Evolutionary conservation across 2,329 filamentous ascomycete species (phyloP).

Genomic region (Apiospora marii): DNA sequence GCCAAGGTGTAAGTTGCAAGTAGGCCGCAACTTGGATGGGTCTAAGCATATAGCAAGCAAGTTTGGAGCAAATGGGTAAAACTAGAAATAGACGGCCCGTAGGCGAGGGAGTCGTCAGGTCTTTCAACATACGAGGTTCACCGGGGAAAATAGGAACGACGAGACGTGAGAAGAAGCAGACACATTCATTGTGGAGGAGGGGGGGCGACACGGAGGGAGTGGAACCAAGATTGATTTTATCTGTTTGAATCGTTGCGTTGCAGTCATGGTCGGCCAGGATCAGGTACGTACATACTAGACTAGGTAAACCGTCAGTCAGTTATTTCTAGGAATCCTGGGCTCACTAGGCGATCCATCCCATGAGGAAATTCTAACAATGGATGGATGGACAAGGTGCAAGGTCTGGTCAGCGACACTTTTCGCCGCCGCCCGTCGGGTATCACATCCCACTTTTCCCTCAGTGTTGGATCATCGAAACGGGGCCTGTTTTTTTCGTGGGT

Average conservation of each 20-base stretch:
- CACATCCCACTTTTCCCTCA: constrained; percentile 3
- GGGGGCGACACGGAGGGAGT: constrained; percentile 10
- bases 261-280: neutral
- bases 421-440: constrained; percentile 9
- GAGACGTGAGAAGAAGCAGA: constrained; percentile 1
- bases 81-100: neutral
- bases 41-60: neutral
- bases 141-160: constrained; percentile 20
- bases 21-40: constrained; percentile 2
- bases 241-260: constrained; percentile 12
- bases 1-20: constrained; percentile 11
- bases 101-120: constrained; percentile 14
- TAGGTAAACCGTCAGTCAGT: constrained; percentile 3
- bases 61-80: neutral
- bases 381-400: neutral
- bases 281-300: neutral
- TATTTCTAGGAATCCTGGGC: neutral
- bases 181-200: constrained; percentile 20
- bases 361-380: constrained; percentile 4
- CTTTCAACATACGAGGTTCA: constrained; percentile 19
- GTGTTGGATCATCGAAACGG: constrained; percentile 12
- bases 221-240: constrained; percentile 19
- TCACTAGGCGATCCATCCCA: constrained; percentile 20
- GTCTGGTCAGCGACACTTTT: constrained; percentile 14
- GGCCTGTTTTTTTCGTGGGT: constrained; percentile 15